These are phyloP conservation scores for Schizophyllum amplum DNA, from an alignment of 1,284 basidiomycete species.

Conservation along the genomic window DNA sequence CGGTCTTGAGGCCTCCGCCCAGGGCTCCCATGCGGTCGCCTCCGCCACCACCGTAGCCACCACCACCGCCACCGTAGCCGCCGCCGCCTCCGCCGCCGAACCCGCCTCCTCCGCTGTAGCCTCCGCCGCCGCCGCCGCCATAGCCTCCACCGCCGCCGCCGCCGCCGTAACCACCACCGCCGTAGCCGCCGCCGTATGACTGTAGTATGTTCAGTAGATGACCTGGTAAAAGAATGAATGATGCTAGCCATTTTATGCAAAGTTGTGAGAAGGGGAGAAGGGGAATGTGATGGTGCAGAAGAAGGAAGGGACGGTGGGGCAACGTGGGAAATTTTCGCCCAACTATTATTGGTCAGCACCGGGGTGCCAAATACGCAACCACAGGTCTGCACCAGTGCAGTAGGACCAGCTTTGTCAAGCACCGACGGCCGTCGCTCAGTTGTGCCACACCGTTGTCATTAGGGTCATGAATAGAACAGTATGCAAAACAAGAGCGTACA, in stretches of 20 bases:
- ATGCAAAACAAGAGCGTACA: neutral
- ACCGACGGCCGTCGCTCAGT: no score
- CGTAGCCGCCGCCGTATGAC: conserved; percentile 17
- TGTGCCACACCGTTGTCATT: no score
- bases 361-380: neutral
- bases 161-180: conserved; percentile 5
- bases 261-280: conserved; percentile 14
- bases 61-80: conserved; percentile 40
- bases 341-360: neutral
- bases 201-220: neutral
- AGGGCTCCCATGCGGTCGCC: conserved; percentile 82
- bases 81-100: conserved; percentile 28
- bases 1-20: conserved; percentile 74
- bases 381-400: neutral
- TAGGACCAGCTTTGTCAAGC: no score
- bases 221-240: neutral
- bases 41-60: conserved; percentile 47
- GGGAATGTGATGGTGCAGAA: neutral
- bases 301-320: conserved; percentile 2
- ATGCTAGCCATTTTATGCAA: conserved; percentile 12
- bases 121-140: neutral
- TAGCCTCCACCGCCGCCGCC: neutral
- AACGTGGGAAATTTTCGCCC: neutral
- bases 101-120: conserved; percentile 13
- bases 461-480: neutral